Percentiles rank a stretch among this genome's conserved stretches.
These are phyloP conservation scores for Solanum tarapatanum DNA, from an alignment of 257 asterid species.

Conservation along the genomic window DNA sequence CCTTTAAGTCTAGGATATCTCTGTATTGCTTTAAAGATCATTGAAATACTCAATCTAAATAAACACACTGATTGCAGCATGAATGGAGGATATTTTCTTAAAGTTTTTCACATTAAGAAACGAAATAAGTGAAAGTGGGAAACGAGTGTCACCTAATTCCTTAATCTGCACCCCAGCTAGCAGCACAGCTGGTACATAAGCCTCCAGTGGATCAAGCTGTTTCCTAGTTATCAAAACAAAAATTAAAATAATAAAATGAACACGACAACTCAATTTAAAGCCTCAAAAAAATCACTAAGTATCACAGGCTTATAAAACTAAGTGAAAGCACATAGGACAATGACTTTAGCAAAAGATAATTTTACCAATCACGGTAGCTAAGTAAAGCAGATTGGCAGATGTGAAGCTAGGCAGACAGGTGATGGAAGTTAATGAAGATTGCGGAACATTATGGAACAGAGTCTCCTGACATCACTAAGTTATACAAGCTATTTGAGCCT, in stretches of 20 bases:
- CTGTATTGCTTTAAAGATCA: not conserved
- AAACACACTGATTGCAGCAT: not conserved
- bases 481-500: not conserved
- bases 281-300: not conserved
- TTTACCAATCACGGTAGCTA: not conserved
- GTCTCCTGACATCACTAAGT: not conserved
- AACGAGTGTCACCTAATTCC: slow-evolving; percentile 57
- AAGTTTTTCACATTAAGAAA: not conserved
- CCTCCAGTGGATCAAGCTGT: slow-evolving; percentile 87
- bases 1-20: not conserved
- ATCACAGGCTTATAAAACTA: not conserved
- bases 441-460: not conserved
- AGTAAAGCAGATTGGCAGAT: not conserved
- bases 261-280: not conserved
- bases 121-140: not conserved
- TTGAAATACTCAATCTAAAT: not conserved
- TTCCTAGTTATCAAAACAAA: slow-evolving; percentile 39
- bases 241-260: not conserved
- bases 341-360: not conserved
- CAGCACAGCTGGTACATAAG: slow-evolving; percentile 85
- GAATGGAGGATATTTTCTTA: not conserved
- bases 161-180: slow-evolving; percentile 77
- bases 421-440: not conserved
- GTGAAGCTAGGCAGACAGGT: not conserved
- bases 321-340: not conserved